phyloP scores from a whole-genome alignment of 192 early-diverging fungal species.

The Podochytrium sp. region DNA sequence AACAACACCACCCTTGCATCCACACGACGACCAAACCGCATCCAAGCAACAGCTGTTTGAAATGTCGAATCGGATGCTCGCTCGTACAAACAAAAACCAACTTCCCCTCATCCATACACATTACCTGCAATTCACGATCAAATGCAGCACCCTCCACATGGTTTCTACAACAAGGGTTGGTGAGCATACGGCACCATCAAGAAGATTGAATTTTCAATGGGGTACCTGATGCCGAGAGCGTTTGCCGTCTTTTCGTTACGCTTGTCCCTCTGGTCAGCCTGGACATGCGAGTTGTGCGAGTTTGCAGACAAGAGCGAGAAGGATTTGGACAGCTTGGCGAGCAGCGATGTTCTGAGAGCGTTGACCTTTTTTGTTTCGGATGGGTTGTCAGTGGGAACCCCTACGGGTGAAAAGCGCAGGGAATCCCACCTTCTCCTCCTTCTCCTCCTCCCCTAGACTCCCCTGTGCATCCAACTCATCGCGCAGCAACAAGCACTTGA shows the following conservation, averaged over 20 bases:
- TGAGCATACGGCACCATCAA: neutral
- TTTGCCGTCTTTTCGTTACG: constrained; percentile 66
- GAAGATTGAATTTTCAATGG: neutral
- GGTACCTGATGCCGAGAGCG: constrained; percentile 68
- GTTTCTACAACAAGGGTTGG: constrained; percentile 19
- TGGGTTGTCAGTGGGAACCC: no score
- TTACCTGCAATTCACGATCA: constrained; percentile 73
- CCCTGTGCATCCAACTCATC: constrained; percentile 79
- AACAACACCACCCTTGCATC: no score
- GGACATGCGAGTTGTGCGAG: constrained; percentile 71
- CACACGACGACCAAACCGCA: no score
- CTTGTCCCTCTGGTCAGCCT: constrained; percentile 70
- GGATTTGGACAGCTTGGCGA: constrained; percentile 52
- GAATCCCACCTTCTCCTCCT: no score
- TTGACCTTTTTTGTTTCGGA: no score
- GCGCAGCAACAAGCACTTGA: constrained; percentile 79
- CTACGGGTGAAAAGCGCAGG: no score
- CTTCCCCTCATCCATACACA: no score
- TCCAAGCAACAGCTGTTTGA: no score
- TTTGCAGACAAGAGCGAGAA: constrained; percentile 48
- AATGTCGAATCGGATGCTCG: no score
- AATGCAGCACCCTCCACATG: constrained; percentile 79
- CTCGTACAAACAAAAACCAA: no score
- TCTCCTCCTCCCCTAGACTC: constrained; percentile 57
- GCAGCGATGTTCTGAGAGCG: constrained; percentile 61